These are phyloP conservation scores for Colletotrichum noveboracense DNA, from an alignment of 2,329 filamentous ascomycete species.

Conservation along the genomic window DNA sequence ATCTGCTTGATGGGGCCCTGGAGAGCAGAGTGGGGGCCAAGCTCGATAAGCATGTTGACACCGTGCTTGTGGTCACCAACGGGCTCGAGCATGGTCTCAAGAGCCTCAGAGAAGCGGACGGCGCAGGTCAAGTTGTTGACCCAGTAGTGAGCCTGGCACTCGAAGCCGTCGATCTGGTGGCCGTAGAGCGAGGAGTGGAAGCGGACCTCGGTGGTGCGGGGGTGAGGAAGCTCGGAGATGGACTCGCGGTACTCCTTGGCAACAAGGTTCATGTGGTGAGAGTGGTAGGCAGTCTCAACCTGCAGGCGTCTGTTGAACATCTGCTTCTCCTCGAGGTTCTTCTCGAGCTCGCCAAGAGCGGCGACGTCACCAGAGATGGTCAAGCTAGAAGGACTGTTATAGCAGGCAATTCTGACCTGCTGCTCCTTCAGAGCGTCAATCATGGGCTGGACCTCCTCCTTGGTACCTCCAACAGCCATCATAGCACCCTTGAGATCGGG, in stretches of 20 bases:
- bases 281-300: constrained; percentile 60
- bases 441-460: constrained; percentile 47
- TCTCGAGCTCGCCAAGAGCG: constrained; percentile 32
- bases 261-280: constrained; percentile 56
- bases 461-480: constrained; percentile 58
- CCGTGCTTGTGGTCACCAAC: constrained; percentile 38
- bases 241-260: constrained; percentile 38
- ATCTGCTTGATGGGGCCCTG: constrained; percentile 57
- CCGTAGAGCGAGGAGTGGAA: constrained; percentile 55
- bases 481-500: constrained; percentile 52
- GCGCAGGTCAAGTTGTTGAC: constrained; percentile 46
- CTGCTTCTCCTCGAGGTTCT: constrained; percentile 34
- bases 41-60: constrained; percentile 51
- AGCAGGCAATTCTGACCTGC: constrained; percentile 41
- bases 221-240: constrained; percentile 44
- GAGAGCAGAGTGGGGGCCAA: constrained; percentile 55
- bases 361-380: constrained; percentile 45
- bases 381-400: constrained; percentile 57
- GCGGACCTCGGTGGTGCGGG: constrained; percentile 36
- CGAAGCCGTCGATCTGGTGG: constrained; percentile 39
- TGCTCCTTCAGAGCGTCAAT: constrained; percentile 43
- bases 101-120: constrained; percentile 48
- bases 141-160: constrained; percentile 43
- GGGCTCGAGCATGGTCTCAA: constrained; percentile 39
- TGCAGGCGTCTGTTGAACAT: constrained; percentile 54